Base-by-base conservation (phyloP, 148 eudicot genomes). In the Chenopodium quinoa region DNA sequence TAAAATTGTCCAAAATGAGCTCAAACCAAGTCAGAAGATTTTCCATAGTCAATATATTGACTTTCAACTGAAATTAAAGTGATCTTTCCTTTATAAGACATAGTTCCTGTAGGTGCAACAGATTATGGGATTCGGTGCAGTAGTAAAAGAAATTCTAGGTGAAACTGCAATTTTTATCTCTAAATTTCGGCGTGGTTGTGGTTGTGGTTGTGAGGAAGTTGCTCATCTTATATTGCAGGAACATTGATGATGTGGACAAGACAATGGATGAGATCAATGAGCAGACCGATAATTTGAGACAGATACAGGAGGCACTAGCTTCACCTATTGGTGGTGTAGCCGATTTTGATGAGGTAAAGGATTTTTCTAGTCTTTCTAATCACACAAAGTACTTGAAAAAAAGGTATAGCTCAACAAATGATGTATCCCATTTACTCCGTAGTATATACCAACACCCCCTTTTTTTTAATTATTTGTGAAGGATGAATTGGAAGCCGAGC, bases 261-360 rank as follows among this genome's bases (percentile, higher is more conserved):
- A 92, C 97, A 63, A 90, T 92, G 94, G 97, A 92, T 67, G 93
- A 92, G 88, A 90, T 92, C 52, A 89, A 91, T 37, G 93, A 91
- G 82, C 93, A 91, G 83, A 91, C 94, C 0, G 94, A 91, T 73
- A 89, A 87, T 84, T 89, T 91, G 91, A 91, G 89, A 85, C 89
- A 87, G 87, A 89, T 91, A 73, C 94, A 91, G 79, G 92, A 91
- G 9, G 92, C 94, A 75, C 84, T 91, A 47, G 75, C 94, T 78
- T 76, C 92, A 37, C 92, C 94, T n/a, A 70, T 91, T 77, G 90
- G 93, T 77, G 90, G 93, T 54, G 86, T 84, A 63, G 84, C 86
- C 67, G 93, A 91, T 81, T 86, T 91, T 84, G 92, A 91, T 31
- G 94, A 91, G 88, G 94, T 87, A 87, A 58, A 32, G 25, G 74